These are phyloP conservation scores for Phyllostachys edulis DNA, from an alignment of 176 grass and related monocot genomes.

Conservation along the genomic window DNA sequence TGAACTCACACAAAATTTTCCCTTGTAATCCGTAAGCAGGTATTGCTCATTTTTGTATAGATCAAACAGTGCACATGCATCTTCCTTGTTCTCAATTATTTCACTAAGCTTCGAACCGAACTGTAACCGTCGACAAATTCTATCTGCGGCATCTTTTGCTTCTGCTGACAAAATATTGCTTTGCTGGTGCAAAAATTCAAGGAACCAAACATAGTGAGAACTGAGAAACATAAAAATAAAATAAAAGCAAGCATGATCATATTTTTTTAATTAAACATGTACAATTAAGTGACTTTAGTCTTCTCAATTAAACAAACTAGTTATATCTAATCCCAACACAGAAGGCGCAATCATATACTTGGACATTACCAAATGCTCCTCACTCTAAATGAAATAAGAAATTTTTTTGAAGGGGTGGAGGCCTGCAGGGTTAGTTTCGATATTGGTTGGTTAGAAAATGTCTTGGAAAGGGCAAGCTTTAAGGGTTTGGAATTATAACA, in stretches of 20 bases:
- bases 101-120: conserved; percentile 88
- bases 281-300: neutral
- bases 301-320: neutral
- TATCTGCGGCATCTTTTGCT: conserved; percentile 83
- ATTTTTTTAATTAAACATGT: neutral
- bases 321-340: neutral
- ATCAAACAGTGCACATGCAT: conserved; percentile 75
- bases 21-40: conserved; percentile 57
- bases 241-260: neutral
- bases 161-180: conserved; percentile 69
- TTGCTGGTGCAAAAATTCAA: conserved; percentile 30
- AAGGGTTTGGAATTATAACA: neutral
- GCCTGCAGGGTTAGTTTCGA: neutral
- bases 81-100: conserved; percentile 70
- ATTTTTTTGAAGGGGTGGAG: neutral
- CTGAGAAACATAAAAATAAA: conserved; percentile 10
- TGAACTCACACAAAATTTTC: conserved; percentile 84
- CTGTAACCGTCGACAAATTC: conserved; percentile 60
- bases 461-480: neutral
- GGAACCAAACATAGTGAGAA: neutral
- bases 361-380: neutral
- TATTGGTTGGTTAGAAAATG: neutral
- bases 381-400: neutral
- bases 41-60: conserved; percentile 87
- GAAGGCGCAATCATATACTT: neutral